Conservation (phyloP, 345 rosid genomes). For the Corchorus capsularis region DNA sequence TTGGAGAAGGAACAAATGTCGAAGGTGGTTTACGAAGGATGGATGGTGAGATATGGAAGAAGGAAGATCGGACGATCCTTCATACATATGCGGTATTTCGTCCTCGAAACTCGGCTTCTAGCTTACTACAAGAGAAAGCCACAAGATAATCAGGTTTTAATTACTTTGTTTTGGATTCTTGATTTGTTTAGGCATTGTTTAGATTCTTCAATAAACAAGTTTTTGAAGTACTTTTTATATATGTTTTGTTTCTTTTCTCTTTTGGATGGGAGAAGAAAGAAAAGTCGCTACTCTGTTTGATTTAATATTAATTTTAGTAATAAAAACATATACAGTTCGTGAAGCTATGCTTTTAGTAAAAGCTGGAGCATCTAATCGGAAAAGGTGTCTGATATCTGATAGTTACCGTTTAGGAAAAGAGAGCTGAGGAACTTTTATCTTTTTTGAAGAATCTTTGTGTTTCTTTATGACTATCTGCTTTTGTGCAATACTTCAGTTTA, state of each 20-base stretch:
- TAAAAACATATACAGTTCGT: slow-evolving; percentile 8
- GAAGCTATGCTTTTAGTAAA: slow-evolving; percentile 16
- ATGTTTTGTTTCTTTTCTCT: neutral
- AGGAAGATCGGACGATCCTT: slow-evolving; percentile 96
- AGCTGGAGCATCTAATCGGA: slow-evolving; percentile 24
- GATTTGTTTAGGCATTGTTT: neutral
- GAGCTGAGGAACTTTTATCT: neutral
- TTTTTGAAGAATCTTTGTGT: slow-evolving; percentile 9
- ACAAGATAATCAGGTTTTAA: slow-evolving; percentile 77
- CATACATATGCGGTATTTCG: slow-evolving; percentile 96
- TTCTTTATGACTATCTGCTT: slow-evolving; percentile 9
- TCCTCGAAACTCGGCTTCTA: slow-evolving; percentile 86
- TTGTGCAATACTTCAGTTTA: neutral
- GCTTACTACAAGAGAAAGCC: slow-evolving; percentile 99
- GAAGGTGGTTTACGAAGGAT: slow-evolving; percentile 92
- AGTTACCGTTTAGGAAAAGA: slow-evolving; percentile 9
- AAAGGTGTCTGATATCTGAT: neutral
- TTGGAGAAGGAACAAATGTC: slow-evolving; percentile 44
- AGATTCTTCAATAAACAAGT: slow-evolving; percentile 1
- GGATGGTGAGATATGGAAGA: slow-evolving; percentile 99
- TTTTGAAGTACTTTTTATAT: neutral
- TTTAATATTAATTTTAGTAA: neutral
- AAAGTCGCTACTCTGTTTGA: neutral
- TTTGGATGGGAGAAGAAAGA: neutral
- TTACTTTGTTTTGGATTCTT: neutral